phyloP scores from a whole-genome alignment of 192 early-diverging fungal genomes.

The Umbelopsis isabellina region DNA sequence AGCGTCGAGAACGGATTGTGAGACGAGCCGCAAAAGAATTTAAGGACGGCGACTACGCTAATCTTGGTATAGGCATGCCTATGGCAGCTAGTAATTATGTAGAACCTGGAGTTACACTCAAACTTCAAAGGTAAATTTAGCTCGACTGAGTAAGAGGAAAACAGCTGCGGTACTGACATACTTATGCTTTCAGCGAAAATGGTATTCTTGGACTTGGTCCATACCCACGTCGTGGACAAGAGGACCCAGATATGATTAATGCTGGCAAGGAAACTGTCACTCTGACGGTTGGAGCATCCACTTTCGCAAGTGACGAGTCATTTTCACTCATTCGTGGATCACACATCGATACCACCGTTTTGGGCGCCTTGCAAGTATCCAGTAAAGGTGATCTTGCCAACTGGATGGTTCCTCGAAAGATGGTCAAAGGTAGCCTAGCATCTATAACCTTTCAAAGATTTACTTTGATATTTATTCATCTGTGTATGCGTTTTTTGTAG shows the following conservation, averaged over 20 bases:
- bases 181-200: slow-evolving; percentile 56
- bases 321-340: slow-evolving; percentile 84
- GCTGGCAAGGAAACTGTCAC: slow-evolving; percentile 84
- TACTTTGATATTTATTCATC: background rate
- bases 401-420: slow-evolving; percentile 86
- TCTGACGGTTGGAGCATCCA: slow-evolving; percentile 64
- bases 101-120: slow-evolving; percentile 66
- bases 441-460: background rate
- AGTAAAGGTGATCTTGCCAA: slow-evolving; percentile 77
- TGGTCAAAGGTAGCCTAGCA: slow-evolving; percentile 73
- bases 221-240: slow-evolving; percentile 69
- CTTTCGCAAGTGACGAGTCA: slow-evolving; percentile 76
- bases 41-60: slow-evolving; percentile 47
- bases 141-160: background rate
- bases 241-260: slow-evolving; percentile 81
- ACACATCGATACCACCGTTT: slow-evolving; percentile 75
- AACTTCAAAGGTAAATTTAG: slow-evolving; percentile 56
- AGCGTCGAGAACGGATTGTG: slow-evolving; percentile 68
- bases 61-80: slow-evolving; percentile 82
- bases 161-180: background rate
- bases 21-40: slow-evolving; percentile 79
- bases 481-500: background rate
- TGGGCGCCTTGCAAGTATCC: slow-evolving; percentile 82
- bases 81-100: slow-evolving; percentile 79
- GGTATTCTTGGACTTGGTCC: slow-evolving; percentile 80